A percentile compares a stretch with the other conserved stretches of the same genome.
Conservation (phyloP, 1,284 basidiomycete genomes). For the Cryptococcus jaspeensis region DNA sequence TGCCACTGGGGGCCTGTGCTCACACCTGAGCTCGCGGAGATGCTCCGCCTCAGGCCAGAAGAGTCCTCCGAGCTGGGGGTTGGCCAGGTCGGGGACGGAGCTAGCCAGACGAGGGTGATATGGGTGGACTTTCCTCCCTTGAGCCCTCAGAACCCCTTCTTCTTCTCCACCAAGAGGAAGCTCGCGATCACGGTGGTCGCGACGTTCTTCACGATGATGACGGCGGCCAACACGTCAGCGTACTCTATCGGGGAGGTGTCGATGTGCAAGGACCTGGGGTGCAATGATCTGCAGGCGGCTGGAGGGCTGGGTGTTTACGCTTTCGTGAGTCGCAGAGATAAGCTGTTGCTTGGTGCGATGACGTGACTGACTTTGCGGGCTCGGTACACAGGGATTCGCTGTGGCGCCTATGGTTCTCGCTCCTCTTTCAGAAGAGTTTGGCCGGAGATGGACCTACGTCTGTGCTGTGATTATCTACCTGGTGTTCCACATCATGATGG, state of each 20-base stretch:
- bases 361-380: not conserved
- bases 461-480: constrained; percentile 60
- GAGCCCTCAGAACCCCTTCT: constrained; percentile 60
- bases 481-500: constrained; percentile 63
- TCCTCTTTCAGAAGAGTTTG: constrained; percentile 75
- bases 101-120: constrained; percentile 24
- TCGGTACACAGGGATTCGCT: constrained; percentile 61
- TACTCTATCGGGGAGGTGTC: constrained; percentile 61
- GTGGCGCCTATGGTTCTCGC: constrained; percentile 68
- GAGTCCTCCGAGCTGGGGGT: not conserved
- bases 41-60: not conserved
- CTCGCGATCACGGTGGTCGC: constrained; percentile 63
- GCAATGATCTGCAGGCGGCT: constrained; percentile 61
- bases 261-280: constrained; percentile 66
- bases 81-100: no score
- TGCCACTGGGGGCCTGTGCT: constrained; percentile 9
- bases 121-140: constrained; percentile 61
- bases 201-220: constrained; percentile 60
- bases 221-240: constrained; percentile 59
- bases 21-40: not conserved
- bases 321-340: constrained; percentile 26
- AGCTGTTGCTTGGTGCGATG: not conserved
- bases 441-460: constrained; percentile 67
- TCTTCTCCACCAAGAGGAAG: constrained; percentile 58
- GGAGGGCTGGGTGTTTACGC: constrained; percentile 63